A percentile compares a stretch with the other conserved stretches of the same genome.
These are phyloP conservation scores for Punica granatum DNA, from an alignment of 345 rosid species.

Conservation along the genomic window DNA sequence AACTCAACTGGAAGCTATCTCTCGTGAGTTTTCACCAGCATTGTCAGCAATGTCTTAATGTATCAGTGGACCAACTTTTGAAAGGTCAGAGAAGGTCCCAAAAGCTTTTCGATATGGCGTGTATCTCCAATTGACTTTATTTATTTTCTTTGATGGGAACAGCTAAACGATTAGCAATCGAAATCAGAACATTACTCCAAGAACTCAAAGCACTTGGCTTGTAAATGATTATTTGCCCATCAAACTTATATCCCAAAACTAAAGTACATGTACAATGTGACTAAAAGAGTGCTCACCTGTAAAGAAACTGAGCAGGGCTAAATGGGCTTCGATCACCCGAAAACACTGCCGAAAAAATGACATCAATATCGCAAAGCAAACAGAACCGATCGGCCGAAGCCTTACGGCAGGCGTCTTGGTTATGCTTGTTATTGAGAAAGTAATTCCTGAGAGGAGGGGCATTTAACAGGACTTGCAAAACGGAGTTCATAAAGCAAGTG, in stretches of 20 bases:
- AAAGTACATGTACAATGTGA: background rate
- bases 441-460: conserved; percentile 76
- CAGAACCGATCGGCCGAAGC: conserved; percentile 37
- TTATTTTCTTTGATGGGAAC: background rate
- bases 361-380: conserved; percentile 68
- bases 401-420: conserved; percentile 46
- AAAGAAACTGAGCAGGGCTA: conserved; percentile 85
- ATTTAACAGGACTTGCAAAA: conserved; percentile 82
- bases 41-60: background rate
- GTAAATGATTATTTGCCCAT: background rate
- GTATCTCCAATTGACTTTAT: background rate
- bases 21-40: background rate
- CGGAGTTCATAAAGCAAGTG: conserved; percentile 91
- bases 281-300: conserved; percentile 45
- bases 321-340: conserved; percentile 70
- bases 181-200: background rate
- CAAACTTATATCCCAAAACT: background rate
- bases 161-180: background rate
- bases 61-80: background rate
- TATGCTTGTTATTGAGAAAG: conserved; percentile 68
- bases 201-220: background rate
- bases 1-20: background rate
- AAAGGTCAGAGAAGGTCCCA: background rate
- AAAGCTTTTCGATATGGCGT: background rate
- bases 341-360: conserved; percentile 61